phyloP scores from a whole-genome alignment of 1,139 yeast species.

The Diutina sp. region DNA sequence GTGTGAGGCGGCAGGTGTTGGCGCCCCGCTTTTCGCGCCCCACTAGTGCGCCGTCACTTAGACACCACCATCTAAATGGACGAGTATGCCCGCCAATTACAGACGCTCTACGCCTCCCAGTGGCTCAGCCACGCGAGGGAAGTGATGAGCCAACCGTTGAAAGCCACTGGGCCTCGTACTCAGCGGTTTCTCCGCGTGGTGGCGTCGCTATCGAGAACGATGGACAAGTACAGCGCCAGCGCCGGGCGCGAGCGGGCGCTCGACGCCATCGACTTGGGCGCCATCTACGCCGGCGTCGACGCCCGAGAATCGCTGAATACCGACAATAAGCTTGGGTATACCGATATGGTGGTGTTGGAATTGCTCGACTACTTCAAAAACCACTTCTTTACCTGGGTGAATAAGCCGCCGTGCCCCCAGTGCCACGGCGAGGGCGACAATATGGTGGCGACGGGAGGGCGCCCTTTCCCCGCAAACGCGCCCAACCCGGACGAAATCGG shows the following conservation, averaged over 20 bases:
- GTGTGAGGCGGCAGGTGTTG: too few relatives aligned
- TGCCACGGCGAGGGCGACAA: slow-evolving; percentile 27
- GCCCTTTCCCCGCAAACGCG: slow-evolving; percentile 4
- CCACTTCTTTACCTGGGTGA: slow-evolving; percentile 76
- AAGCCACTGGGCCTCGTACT: neutral
- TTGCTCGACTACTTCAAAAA: slow-evolving; percentile 66
- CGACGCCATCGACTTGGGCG: slow-evolving; percentile 24
- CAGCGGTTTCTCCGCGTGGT: neutral
- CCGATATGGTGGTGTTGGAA: slow-evolving; percentile 61
- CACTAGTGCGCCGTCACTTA: neutral
- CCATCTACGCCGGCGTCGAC: slow-evolving; percentile 25
- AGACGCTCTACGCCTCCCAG: neutral
- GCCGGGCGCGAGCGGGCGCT: slow-evolving; percentile 10
- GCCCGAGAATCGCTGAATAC: slow-evolving; percentile 10
- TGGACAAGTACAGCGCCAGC: slow-evolving; percentile 3
- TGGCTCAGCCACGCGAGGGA: neutral
- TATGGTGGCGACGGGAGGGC: slow-evolving; percentile 16
- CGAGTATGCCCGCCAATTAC: neutral
- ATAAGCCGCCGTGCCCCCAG: slow-evolving; percentile 45
- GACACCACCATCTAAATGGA: neutral
- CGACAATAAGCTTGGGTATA: slow-evolving; percentile 24
- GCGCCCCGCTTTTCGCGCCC: neutral
- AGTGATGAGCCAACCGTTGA: neutral
- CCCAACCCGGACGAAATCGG: slow-evolving; percentile 20
- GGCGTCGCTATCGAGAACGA: neutral